Evolutionary conservation across 768 basidiomycete species (phyloP).

Genomic region (Fibroporia radiculosa): DNA sequence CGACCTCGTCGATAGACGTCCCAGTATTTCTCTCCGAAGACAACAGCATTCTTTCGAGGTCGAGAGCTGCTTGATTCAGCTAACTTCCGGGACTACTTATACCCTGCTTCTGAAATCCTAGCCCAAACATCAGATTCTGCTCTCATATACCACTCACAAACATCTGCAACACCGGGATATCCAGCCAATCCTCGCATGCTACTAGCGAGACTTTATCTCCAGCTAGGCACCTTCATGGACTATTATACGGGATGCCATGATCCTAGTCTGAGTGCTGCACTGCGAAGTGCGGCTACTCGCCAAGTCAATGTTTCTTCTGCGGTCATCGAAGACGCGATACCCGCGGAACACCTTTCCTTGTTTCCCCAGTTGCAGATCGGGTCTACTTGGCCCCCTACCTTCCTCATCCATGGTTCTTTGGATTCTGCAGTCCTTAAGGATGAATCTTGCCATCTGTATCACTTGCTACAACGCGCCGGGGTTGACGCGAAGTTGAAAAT

Average conservation of each 20-base stretch:
- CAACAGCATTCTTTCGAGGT: constrained; percentile 43
- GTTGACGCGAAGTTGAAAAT: constrained; percentile 29
- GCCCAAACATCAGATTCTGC: constrained; percentile 33
- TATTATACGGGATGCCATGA: constrained; percentile 41
- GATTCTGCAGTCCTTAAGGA: constrained; percentile 38
- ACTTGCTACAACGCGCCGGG: constrained; percentile 27
- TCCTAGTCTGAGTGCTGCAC: constrained; percentile 38
- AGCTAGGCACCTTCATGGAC: constrained; percentile 50
- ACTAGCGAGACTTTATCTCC: constrained; percentile 48
- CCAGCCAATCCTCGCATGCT: constrained; percentile 59
- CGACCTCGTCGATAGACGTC: constrained; percentile 42
- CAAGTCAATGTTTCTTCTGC: background rate
- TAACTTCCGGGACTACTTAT: constrained; percentile 38
- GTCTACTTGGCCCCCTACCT: constrained; percentile 35
- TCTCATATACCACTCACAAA: constrained; percentile 37
- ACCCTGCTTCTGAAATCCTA: constrained; percentile 29
- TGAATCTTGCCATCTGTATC: constrained; percentile 33
- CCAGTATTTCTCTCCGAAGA: constrained; percentile 44
- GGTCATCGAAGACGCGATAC: constrained; percentile 14
- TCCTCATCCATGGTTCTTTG: constrained; percentile 39
- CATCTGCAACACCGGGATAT: constrained; percentile 44
- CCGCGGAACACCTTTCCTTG: constrained; percentile 25
- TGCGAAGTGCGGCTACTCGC: constrained; percentile 23
- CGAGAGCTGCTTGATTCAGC: constrained; percentile 45
- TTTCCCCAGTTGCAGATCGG: constrained; percentile 40